Conservation (phyloP, 2,329 filamentous ascomycete genomes). For the Trichoderma atroviride region DNA sequence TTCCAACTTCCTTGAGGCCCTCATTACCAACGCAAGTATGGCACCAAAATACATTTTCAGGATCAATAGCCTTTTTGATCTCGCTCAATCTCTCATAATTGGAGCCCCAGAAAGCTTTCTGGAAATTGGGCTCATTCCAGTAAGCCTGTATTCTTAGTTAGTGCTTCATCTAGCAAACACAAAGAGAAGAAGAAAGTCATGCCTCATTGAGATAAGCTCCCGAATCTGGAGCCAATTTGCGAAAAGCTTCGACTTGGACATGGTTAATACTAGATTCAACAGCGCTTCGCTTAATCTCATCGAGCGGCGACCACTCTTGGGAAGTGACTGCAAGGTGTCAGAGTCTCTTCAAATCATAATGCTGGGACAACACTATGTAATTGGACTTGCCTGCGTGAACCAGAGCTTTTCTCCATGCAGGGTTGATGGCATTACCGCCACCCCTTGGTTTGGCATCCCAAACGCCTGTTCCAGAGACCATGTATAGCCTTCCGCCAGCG, state of each 20-base stretch:
- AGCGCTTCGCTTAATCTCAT: background rate
- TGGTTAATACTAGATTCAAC: background rate
- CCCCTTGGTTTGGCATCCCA: background rate
- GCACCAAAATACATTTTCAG: background rate
- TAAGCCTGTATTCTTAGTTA: background rate
- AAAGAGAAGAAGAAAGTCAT: background rate
- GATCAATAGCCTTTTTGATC: background rate
- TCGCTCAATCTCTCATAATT: background rate
- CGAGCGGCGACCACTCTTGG: background rate
- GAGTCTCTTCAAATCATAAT: background rate
- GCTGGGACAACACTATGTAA: background rate
- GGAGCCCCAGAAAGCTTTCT: background rate
- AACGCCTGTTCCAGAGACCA: background rate
- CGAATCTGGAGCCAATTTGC: background rate
- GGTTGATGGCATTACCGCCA: background rate
- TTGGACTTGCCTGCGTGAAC: background rate
- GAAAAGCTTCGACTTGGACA: background rate
- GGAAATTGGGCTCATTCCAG: background rate
- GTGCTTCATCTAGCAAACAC: background rate
- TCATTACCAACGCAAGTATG: background rate
- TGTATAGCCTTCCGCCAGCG: background rate
- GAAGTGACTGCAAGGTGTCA: background rate
- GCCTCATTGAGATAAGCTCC: background rate
- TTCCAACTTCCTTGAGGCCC: background rate
- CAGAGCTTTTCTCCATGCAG: background rate